phyloP scores from a whole-genome alignment of 1,139 yeast genomes.

The Yamadazyma spencermartinsiae region DNA sequence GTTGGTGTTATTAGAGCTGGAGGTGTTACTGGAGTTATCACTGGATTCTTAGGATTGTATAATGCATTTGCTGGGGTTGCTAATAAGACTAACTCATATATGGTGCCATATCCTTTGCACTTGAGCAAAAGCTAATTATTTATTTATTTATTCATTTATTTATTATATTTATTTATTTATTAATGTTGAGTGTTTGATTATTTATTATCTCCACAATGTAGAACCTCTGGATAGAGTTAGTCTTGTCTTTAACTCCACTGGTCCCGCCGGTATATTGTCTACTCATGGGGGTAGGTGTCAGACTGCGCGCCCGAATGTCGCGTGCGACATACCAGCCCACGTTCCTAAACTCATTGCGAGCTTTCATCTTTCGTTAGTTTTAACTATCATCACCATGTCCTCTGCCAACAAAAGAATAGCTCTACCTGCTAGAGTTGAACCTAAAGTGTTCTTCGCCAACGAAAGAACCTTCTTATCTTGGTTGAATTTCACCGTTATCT shows the following conservation, averaged over 20 bases:
- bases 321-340: background rate
- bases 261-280: too few relatives aligned
- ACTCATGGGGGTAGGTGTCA: too few relatives aligned
- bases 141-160: slow-evolving; percentile 6
- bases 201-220: slow-evolving; percentile 1
- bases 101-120: slow-evolving; percentile 24
- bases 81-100: slow-evolving; percentile 28
- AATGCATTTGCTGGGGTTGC: slow-evolving; percentile 39
- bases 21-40: slow-evolving; percentile 44
- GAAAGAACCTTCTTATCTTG: slow-evolving; percentile 98
- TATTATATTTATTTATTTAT: slow-evolving; percentile 7
- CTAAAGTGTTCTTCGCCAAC: slow-evolving; percentile 97
- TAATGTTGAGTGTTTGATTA: background rate
- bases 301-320: too few relatives aligned
- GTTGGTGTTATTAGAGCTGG: slow-evolving; percentile 37
- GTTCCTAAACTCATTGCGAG: background rate
- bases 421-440: slow-evolving; percentile 96
- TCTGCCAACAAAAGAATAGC: slow-evolving; percentile 75
- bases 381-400: background rate
- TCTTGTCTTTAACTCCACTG: too few relatives aligned
- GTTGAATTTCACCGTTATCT: slow-evolving; percentile 95
- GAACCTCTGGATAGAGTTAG: too few relatives aligned
- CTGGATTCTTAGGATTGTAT: slow-evolving; percentile 45
- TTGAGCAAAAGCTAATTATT: slow-evolving; percentile 16
- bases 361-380: background rate